phyloP scores from a whole-genome alignment of 1,139 yeast genomes.

The Zhuliangozyma blackwelliae region DNA sequence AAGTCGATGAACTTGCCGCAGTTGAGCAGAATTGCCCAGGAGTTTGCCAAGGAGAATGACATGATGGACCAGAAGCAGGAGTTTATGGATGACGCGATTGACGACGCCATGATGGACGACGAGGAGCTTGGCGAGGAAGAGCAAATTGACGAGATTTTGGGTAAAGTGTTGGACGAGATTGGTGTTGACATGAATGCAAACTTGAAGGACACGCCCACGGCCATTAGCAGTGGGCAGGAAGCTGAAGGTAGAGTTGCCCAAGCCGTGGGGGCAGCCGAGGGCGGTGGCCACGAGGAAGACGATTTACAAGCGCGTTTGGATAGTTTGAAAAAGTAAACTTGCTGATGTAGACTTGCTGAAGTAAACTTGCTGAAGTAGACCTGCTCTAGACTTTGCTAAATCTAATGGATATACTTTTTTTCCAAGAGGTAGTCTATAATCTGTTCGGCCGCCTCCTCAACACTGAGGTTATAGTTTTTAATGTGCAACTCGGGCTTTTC shows the following conservation, averaged over 20 bases:
- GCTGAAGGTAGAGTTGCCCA: slow-evolving; percentile 43
- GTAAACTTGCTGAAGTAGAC: slow-evolving; percentile 1
- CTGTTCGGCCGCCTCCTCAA: slow-evolving; percentile 76
- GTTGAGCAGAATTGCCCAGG: slow-evolving; percentile 85
- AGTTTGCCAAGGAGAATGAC: slow-evolving; percentile 90
- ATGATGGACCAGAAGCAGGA: slow-evolving; percentile 98
- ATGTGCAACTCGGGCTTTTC: slow-evolving; percentile 77
- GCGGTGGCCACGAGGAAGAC: slow-evolving; percentile 53
- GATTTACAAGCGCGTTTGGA: slow-evolving; percentile 87
- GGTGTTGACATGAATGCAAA: slow-evolving; percentile 80
- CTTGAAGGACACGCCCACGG: slow-evolving; percentile 66
- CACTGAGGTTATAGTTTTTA: slow-evolving; percentile 62
- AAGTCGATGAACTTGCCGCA: slow-evolving; percentile 87
- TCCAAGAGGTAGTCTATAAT: slow-evolving; percentile 66
- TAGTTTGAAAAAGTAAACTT: slow-evolving; percentile 60
- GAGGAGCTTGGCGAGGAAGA: slow-evolving; percentile 67
- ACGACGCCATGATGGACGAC: slow-evolving; percentile 87
- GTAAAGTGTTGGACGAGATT: slow-evolving; percentile 90
- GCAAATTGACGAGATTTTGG: slow-evolving; percentile 89
- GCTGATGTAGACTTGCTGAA: too few species aligned
- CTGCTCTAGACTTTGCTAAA: neutral
- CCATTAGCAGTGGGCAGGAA: slow-evolving; percentile 30
- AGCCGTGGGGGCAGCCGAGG: slow-evolving; percentile 28
- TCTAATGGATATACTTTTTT: slow-evolving; percentile 40
- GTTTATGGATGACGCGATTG: slow-evolving; percentile 97